A percentile compares a stretch with the other conserved stretches of the same genome.
phyloP scores from a whole-genome alignment of 2,329 filamentous ascomycete species.

The Alternaria dauci region DNA sequence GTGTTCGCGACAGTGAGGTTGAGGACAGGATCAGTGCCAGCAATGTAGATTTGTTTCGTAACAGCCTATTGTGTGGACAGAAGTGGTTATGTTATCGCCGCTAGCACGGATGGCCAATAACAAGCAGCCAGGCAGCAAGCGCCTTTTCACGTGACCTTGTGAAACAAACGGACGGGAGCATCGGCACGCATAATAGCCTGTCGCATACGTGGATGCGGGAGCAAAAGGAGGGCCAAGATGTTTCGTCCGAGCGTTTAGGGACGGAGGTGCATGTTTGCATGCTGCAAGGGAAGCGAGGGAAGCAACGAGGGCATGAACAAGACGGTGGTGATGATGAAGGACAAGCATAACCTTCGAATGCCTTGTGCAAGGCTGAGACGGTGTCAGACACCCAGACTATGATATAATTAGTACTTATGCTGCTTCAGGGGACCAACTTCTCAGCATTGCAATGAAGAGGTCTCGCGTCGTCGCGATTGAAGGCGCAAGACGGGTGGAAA shows the following conservation, averaged over 20 bases:
- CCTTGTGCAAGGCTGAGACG: neutral
- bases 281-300: neutral
- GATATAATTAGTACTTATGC: neutral
- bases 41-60: neutral
- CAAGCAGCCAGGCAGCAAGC: constrained; percentile 17
- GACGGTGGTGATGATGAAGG: constrained; percentile 2
- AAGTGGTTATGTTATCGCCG: neutral
- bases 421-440: neutral
- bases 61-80: neutral
- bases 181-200: neutral
- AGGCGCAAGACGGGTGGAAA: neutral
- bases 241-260: neutral
- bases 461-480: neutral
- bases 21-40: neutral
- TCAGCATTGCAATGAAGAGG: neutral
- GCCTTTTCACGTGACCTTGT: constrained; percentile 10
- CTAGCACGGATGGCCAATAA: constrained; percentile 2
- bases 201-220: neutral
- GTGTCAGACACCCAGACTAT: neutral
- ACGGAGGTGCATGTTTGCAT: neutral
- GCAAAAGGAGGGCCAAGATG: neutral
- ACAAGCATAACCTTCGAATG: neutral
- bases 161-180: constrained; percentile 3
- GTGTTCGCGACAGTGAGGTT: neutral
- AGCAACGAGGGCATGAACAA: neutral